Evolutionary conservation across 2,329 filamentous ascomycete species (phyloP), one percentile per base, ranked within the genome.

Genomic region (Stemphylium vesicarium): DNA sequence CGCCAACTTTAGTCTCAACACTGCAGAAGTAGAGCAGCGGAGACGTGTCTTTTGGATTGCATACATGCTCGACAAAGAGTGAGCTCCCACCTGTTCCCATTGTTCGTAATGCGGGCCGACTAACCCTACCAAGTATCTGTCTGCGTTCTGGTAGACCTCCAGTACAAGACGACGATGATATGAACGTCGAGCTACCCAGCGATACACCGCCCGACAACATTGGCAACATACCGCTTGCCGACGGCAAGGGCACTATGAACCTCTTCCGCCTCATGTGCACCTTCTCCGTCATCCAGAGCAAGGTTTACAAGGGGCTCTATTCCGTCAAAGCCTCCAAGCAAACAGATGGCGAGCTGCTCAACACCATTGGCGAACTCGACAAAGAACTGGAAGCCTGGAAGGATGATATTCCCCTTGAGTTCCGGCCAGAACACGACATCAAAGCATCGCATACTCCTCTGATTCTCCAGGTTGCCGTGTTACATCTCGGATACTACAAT

Each of bases 401-500:
- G 79, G 93, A 98, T 71, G 87, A 84, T 46, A 98, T 99, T 49
- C 94, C 95, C 2, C 84, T 96, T 53, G 95, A 98, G 69, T 98
- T 97, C 78, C 86, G 95, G n/a, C 95, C 95, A 0, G 95, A 98
- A 75, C 88, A 97, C 72, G 93, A 97, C 75, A 98, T 99, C 75
- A 93, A 92, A 75, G 91, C 92, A 0, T 90, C 89, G 0, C 92
- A 97, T 74, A 96, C 92, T 0, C 93, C 94, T 0, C 82, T 98
- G n/a, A 93, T 98, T 16, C 81, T 99, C 16, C 94, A 98, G 63
- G 87, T 99, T 47, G 93, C 96, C 57, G 91, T 96, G 73, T 80
- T 99, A 53, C 95, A 99, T 75, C 96, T 99, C 69, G 89, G 92
- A 1, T 99, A 99, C 77, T 98, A 98, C 80, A 99, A 99, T 74